These are phyloP conservation scores for Ceratobasidium sp. DNA, from an alignment of 1,284 basidiomycete species.

Conservation along the genomic window DNA sequence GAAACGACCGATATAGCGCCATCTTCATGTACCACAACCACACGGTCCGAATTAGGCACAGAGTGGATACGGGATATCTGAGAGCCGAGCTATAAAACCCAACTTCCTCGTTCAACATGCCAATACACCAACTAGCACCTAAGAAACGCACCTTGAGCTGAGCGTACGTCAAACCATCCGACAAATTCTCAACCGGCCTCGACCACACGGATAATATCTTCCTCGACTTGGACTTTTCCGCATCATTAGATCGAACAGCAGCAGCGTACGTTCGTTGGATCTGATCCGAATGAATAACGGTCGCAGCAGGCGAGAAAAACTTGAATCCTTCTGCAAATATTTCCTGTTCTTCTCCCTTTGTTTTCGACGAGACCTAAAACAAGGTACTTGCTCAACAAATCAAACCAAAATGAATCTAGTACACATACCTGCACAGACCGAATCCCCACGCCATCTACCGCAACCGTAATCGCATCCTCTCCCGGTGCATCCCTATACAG, in stretches of 20 bases:
- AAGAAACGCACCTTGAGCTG: conserved; percentile 15
- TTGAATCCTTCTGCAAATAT: neutral
- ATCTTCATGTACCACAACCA: conserved; percentile 15
- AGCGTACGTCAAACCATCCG: neutral
- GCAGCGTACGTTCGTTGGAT: conserved; percentile 22
- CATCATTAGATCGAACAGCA: neutral
- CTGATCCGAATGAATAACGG: conserved; percentile 23
- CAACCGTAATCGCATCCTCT: neutral
- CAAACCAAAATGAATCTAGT: neutral
- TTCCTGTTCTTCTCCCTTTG: neutral
- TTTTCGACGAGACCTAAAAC: neutral
- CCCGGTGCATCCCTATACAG: neutral
- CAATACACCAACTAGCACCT: no score
- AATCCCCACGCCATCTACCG: conserved; percentile 18
- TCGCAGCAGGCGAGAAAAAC: neutral
- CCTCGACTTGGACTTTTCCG: neutral
- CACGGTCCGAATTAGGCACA: neutral
- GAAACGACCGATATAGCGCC: conserved; percentile 20
- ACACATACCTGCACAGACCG: conserved; percentile 8
- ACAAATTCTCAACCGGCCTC: neutral
- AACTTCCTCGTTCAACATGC: no score
- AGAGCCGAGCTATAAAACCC: conserved; percentile 3
- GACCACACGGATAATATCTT: conserved; percentile 11
- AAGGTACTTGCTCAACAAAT: neutral
- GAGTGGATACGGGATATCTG: conserved; percentile 18